These are phyloP conservation scores for Dothistroma septosporum DNA, from an alignment of 2,329 filamentous ascomycete species.

Conservation along the genomic window DNA sequence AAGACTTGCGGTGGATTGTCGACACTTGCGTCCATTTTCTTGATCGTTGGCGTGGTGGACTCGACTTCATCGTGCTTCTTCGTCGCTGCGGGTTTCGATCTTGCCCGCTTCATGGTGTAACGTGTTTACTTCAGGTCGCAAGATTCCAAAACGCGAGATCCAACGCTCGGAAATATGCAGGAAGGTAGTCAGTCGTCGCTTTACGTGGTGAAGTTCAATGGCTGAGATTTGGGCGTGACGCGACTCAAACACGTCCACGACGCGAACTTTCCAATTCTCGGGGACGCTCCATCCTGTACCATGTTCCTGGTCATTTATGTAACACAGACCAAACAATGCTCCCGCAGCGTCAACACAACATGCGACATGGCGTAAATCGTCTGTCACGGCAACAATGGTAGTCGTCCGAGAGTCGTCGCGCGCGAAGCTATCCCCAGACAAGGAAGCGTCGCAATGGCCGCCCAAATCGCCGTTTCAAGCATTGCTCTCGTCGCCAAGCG, in stretches of 20 bases:
- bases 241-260: constrained; percentile 10
- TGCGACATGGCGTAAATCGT: not conserved
- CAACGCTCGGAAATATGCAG: not conserved
- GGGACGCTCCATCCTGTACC: not conserved
- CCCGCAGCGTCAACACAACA: constrained; percentile 6
- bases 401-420: constrained; percentile 48
- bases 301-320: not conserved
- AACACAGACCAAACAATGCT: not conserved
- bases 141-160: not conserved
- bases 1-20: constrained; percentile 51
- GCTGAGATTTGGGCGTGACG: not conserved
- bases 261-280: constrained; percentile 7
- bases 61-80: constrained; percentile 12
- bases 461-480: constrained; percentile 61
- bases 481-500: constrained; percentile 67
- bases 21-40: constrained; percentile 36
- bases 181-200: not conserved
- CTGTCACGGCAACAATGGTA: constrained; percentile 31
- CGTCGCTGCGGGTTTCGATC: constrained; percentile 25
- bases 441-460: constrained; percentile 52
- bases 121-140: not conserved
- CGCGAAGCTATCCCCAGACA: constrained; percentile 42
- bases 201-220: not conserved
- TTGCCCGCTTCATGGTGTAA: constrained; percentile 25
- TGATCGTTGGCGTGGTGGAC: constrained; percentile 14